Base-by-base conservation (phyloP, 2,329 filamentous ascomycete species). In the Cyphellophora attinorum region DNA sequence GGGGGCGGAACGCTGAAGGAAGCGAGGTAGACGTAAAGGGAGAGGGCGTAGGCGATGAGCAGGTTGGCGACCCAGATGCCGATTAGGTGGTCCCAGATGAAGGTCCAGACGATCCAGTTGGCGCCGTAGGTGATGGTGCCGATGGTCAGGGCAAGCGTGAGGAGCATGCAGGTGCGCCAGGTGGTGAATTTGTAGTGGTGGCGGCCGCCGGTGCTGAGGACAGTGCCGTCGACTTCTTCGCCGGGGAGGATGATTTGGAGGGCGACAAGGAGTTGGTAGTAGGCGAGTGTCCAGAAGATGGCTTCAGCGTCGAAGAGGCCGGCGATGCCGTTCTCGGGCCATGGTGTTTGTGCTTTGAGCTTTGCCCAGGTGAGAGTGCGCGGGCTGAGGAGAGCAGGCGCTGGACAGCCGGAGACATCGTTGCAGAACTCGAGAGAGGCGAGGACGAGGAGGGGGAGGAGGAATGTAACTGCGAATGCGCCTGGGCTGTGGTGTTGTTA, bases 401-500 rank as follows among this genome's bases (percentile, higher is more conserved):
- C 79, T 30, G 89, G 91, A 55, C 91, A 96, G 39, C 91, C 89
- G 6, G 85, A 81, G 44, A 93, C 67, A 57, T 96, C 88, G 63
- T 95, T 96, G 71, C 89, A 95, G 51, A 81, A 67, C 54, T 95
- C 93, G 30, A 79, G 72, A 54, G 89, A 80, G 49, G 78, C 56
- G 61, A 91, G 93, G 49, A 85, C 74, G 45, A 88, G 70, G 27
- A 86, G 41, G 0, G 89, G 89, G 1, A 95, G 75, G 37, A 79
- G 79, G 50, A 93, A 80, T 5, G 82, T 82, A 52, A 96, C 84
- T 41, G 64, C 72, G 41, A 80, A 74, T 21, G 83, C 85, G 37
- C 86, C 88, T 27, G 79, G 67, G 35, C 86, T 93, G 45, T 10
- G 33, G 29, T 19, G 17, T 30, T 29, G 34, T 47, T 33, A 51